Evolutionary conservation across 176 grass and related monocot species (phyloP), one percentile per base, ranked within the genome.

Genomic region (Lolium rigidum): DNA sequence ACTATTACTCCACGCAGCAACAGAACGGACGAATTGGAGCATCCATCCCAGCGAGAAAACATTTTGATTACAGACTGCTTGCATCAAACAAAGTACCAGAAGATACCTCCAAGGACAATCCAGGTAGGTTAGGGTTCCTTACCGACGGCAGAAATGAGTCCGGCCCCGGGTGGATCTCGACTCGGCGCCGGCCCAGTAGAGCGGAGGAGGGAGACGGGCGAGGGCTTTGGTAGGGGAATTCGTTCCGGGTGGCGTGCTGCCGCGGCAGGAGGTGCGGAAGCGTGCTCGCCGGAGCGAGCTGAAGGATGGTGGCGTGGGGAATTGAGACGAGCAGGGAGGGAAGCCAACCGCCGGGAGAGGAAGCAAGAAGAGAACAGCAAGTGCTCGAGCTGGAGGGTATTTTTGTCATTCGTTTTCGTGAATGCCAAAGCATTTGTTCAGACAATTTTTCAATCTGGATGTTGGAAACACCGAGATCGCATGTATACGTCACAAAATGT

Each of bases 271-370:
- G 71, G 6, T 4, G 22, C 6, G 73, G 73, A 35, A 15, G 48
- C 14, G 73, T 35, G 73, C 18, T 76, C 73, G 25, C 48, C 73
- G 73, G 73, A 76, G 73, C 2, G 48, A 15, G 46, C 1, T 16
- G 1, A 46, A 52, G 24, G 47, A 26, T 4, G 46, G 71, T 51
- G 46, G 71, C 46, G 71, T 28, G 71, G 6, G 48, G 24, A 54
- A 54, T 54, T 31, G 24, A 54, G 73, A 76, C 3, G 2, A 18
- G 24, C 47, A 48, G 73, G 16, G 65, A 37, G 71, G 49, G 73
- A 76, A 76, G 49, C 73, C 73, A 76, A 76, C 73, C 48, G 73
- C 49, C 73, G 73, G 48, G 49, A 52, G 72, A 22, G 72, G 47
- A 31, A 76, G 69, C 2, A 38, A 76, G 73, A 76, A 55, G 73